A percentile compares a stretch with the other conserved stretches of the same genome.
Conservation (phyloP, 1,284 basidiomycete species). For the Leccinum cinnamomeum region DNA sequence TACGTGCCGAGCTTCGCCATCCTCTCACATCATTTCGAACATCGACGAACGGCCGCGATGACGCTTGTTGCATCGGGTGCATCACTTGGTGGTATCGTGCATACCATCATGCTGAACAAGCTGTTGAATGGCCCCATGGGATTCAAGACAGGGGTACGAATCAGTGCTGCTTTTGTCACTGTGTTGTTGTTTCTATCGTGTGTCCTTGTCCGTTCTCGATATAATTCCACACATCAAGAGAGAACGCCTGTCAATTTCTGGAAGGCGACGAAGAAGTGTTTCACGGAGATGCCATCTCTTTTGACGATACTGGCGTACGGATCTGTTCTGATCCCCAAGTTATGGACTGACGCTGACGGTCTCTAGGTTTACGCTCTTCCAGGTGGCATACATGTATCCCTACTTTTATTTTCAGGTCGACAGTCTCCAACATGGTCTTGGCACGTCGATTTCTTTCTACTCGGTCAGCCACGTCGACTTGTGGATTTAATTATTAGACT, state of each 20-base stretch:
- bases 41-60: conserved; percentile 31
- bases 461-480: conserved; percentile 18
- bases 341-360: not conserved
- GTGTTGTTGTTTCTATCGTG: conserved; percentile 30
- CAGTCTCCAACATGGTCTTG: conserved; percentile 29
- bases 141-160: conserved; percentile 28
- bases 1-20: conserved; percentile 36
- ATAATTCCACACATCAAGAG: conserved; percentile 5
- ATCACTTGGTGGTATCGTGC: conserved; percentile 32
- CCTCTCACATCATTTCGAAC: conserved; percentile 39
- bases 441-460: conserved; percentile 30
- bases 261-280: conserved; percentile 24
- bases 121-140: conserved; percentile 33
- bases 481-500: not conserved
- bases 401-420: conserved; percentile 35
- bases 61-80: conserved; percentile 34
- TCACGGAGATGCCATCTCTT: conserved; percentile 26
- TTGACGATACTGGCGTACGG: conserved; percentile 28
- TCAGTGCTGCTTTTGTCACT: conserved; percentile 33
- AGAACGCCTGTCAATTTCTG: conserved; percentile 12
- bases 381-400: conserved; percentile 26
- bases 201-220: conserved; percentile 31
- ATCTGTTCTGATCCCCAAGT: not conserved
- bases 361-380: conserved; percentile 25
- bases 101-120: conserved; percentile 44